These are phyloP conservation scores for Apophysomyces variabilis DNA, from an alignment of 371 early-diverging fungal species.

Conservation along the genomic window DNA sequence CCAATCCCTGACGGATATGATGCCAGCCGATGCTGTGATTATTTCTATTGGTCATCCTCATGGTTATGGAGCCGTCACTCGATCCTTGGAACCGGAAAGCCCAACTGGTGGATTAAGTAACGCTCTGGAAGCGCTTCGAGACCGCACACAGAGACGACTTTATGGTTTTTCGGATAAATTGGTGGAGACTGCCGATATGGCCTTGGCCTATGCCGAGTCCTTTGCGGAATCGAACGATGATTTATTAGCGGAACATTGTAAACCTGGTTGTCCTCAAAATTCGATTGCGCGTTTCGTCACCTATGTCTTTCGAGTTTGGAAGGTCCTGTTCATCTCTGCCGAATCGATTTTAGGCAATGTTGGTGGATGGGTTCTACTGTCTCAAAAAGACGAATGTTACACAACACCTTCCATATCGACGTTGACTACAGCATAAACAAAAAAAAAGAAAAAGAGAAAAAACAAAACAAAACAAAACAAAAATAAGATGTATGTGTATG, in stretches of 20 bases:
- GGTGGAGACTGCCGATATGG: conserved; percentile 31
- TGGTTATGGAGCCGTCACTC: conserved; percentile 10
- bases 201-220: conserved; percentile 31
- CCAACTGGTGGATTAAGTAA: not conserved
- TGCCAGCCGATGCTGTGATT: conserved; percentile 15
- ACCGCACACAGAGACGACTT: not conserved
- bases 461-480: no score
- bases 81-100: not conserved
- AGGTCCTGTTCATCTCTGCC: conserved; percentile 37
- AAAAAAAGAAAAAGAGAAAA: no score
- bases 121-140: not conserved
- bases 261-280: not conserved
- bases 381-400: conserved; percentile 1
- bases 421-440: not conserved
- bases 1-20: conserved; percentile 44
- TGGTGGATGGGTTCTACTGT: not conserved
- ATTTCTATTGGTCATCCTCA: conserved; percentile 3
- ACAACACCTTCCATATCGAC: conserved; percentile 2
- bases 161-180: conserved; percentile 13
- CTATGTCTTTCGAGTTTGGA: conserved; percentile 38
- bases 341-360: conserved; percentile 29
- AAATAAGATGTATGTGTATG: no score
- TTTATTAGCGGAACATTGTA: not conserved
- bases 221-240: conserved; percentile 13
- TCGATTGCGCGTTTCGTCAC: conserved; percentile 18